Evolutionary conservation across 768 basidiomycete species (phyloP).

Genomic region (Tubosaeta sp.): DNA sequence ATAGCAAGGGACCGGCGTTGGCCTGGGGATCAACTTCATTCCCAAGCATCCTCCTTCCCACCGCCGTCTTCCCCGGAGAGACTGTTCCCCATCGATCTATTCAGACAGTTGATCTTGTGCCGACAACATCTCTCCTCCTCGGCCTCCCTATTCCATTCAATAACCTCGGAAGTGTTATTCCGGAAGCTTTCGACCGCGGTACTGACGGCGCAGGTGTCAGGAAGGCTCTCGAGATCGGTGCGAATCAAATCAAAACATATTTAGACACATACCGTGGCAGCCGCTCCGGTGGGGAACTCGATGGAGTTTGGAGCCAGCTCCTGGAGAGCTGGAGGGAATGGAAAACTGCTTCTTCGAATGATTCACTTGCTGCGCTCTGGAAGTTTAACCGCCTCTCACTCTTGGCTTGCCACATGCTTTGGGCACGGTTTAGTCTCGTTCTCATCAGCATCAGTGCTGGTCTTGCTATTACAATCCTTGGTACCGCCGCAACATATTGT

Average conservation of each 20-base stretch:
- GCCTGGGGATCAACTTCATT: slow-evolving; percentile 31
- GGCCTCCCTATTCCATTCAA: slow-evolving; percentile 95
- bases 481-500: slow-evolving; percentile 51
- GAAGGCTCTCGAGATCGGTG: slow-evolving; percentile 66
- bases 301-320: slow-evolving; percentile 55
- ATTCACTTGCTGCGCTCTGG: slow-evolving; percentile 14
- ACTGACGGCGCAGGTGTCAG: slow-evolving; percentile 36
- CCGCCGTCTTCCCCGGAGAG: slow-evolving; percentile 57
- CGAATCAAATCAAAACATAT: slow-evolving; percentile 71
- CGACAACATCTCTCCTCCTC: slow-evolving; percentile 82
- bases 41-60: slow-evolving; percentile 51
- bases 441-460: slow-evolving; percentile 81
- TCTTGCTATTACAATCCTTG: slow-evolving; percentile 52
- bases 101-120: slow-evolving; percentile 92
- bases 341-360: slow-evolving; percentile 20
- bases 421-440: slow-evolving; percentile 89
- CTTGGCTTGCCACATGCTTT: slow-evolving; percentile 72
- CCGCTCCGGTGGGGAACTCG: slow-evolving; percentile 68
- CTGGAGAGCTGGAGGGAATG: slow-evolving; percentile 42
- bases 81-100: slow-evolving; percentile 54
- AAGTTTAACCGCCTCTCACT: slow-evolving; percentile 35
- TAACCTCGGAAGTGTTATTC: slow-evolving; percentile 88
- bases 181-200: slow-evolving; percentile 76
- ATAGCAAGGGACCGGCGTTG: slow-evolving; percentile 68
- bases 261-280: slow-evolving; percentile 72